phyloP scores from a whole-genome alignment of 345 rosid genomes.

The Geranium brycei region DNA sequence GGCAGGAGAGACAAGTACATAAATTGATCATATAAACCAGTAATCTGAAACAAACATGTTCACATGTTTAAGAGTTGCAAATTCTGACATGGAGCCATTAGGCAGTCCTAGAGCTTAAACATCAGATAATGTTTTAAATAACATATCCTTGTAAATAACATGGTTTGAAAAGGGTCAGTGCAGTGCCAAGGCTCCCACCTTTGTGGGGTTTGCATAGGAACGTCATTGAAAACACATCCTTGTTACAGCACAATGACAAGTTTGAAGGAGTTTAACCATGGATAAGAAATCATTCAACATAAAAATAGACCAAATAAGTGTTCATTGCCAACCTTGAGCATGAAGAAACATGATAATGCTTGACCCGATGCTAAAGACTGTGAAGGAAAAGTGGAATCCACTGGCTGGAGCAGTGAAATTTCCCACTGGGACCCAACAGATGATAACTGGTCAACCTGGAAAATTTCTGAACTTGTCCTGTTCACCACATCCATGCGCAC shows the following conservation, averaged over 20 bases:
- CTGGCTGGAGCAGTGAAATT: conserved; percentile 64
- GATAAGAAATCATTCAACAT: no score
- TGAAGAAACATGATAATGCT: conserved; percentile 73
- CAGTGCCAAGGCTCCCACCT: no score
- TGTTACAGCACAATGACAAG: no score
- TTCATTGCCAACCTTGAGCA: conserved; percentile 46
- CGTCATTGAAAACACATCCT: no score
- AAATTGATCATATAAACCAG: not conserved
- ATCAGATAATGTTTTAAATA: not conserved
- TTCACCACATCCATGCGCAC: conserved; percentile 78
- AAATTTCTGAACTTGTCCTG: conserved; percentile 54
- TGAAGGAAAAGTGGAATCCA: conserved; percentile 48
- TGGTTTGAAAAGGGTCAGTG: no score
- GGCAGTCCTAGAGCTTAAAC: not conserved
- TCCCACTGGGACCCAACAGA: conserved; percentile 71
- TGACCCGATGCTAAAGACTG: conserved; percentile 60
- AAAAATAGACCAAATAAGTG: no score
- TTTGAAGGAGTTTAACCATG: no score
- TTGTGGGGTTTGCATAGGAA: no score
- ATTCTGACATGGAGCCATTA: no score
- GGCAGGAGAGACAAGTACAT: conserved; percentile 3
- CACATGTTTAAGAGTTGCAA: not conserved
- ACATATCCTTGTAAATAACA: no score
- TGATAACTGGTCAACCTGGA: conserved; percentile 72
- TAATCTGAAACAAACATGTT: not conserved